Evolutionary conservation across 441 rosid genomes (phyloP), one percentile per base, ranked within the genome.

Genomic region (Theobroma grandiflorum): DNA sequence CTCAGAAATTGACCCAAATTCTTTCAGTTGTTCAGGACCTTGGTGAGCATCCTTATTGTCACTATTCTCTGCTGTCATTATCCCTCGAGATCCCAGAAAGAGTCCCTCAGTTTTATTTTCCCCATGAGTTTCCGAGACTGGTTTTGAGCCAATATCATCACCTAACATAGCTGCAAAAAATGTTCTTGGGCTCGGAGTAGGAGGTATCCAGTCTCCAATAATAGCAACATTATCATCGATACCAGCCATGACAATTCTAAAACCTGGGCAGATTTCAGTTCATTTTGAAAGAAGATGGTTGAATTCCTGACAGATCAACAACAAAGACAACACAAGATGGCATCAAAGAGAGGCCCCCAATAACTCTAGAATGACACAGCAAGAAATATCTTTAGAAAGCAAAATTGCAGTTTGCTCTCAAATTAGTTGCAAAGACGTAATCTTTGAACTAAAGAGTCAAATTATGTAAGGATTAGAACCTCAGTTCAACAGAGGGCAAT

Each of bases 131-230:
- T 91, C 93, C 0, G 85, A 81, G n/a, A 53, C 79, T 59, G 84
- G 81, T 86, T 82, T 90, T 45, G 90, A 89, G 85, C 80, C 82
- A 65, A 80, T 78, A 52, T 86, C 89, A 61, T 89, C 94, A 75
- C 88, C 88, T 74, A 88, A 64, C 70, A 89, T 83, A 8, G 90
- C 83, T 2, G 93, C 81, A 73, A 90, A 92, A 78, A 87, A 87
- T 0, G 94, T 64, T 71, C 90, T 85, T 5, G 95, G 92, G 80
- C 91, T 90, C 5, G 92, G 94, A 86, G 90, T 88, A 50, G 94
- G 93, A 74, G 94, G 95, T 67, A 88, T 87, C 98, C 98, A 95
- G 59, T 95, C 98, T 47, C 95, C 95, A 50, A 86, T 89, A 68
- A 94, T 84, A 67, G 93, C 92, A 72, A 90, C 90, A 76, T 90